phyloP scores from a whole-genome alignment of 495 filamentous ascomycete species.

The Aspergillus conjunctus region DNA sequence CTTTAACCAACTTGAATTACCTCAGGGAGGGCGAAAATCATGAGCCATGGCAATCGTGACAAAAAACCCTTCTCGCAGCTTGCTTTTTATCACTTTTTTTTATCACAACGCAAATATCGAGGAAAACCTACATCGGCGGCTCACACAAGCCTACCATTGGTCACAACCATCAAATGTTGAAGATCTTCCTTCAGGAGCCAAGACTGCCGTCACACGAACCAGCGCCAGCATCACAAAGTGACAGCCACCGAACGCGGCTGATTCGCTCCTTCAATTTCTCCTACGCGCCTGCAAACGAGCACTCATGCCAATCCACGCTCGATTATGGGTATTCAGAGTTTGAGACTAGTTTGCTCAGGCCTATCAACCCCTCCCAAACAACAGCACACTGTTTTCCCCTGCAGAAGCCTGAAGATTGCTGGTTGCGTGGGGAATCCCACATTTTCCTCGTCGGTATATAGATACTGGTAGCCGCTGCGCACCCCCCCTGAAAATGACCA shows the following conservation, averaged over 20 bases:
- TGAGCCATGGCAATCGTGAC: background rate
- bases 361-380: slow-evolving; percentile 14
- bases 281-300: slow-evolving; percentile 14
- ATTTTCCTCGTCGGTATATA: slow-evolving; percentile 7
- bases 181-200: slow-evolving; percentile 10
- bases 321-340: slow-evolving; percentile 8
- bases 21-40: too few relatives aligned
- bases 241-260: slow-evolving; percentile 12
- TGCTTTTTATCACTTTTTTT: too few relatives aligned
- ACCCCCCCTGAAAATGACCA: background rate
- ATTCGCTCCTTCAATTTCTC: slow-evolving; percentile 20
- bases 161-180: background rate
- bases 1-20: too few relatives aligned
- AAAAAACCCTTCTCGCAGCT: background rate
- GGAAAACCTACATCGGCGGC: slow-evolving; percentile 4
- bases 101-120: background rate
- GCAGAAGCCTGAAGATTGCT: slow-evolving; percentile 17
- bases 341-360: background rate
- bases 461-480: background rate
- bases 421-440: background rate
- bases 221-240: slow-evolving; percentile 25
- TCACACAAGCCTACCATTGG: slow-evolving; percentile 4
- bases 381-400: slow-evolving; percentile 6
- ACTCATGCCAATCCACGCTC: slow-evolving; percentile 9
- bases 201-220: slow-evolving; percentile 23